phyloP scores from a whole-genome alignment of 1,139 yeast species.

The Hemisphaericaspora lyxosophila region DNA sequence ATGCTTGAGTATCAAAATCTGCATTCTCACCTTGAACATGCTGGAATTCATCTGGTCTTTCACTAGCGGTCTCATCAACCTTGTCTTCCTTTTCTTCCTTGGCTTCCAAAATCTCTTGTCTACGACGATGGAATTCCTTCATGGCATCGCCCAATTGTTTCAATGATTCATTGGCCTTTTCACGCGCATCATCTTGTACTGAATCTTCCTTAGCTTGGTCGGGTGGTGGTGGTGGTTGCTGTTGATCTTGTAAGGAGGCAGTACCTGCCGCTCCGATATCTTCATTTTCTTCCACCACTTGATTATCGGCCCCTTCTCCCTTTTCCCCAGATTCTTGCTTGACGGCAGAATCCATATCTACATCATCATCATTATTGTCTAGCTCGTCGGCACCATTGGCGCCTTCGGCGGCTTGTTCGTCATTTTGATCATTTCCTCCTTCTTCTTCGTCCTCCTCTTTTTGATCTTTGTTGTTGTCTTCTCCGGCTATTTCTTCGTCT shows the following conservation, averaged over 20 bases:
- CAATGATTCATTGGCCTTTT: slow-evolving; percentile 75
- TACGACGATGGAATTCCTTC: slow-evolving; percentile 88
- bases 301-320: slow-evolving; percentile 77
- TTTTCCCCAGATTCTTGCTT: slow-evolving; percentile 70
- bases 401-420: slow-evolving; percentile 29
- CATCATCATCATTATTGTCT: slow-evolving; percentile 54
- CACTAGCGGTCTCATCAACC: slow-evolving; percentile 51
- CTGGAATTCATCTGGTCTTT: slow-evolving; percentile 84
- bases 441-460: slow-evolving; percentile 20
- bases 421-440: slow-evolving; percentile 23
- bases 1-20: slow-evolving; percentile 79
- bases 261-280: slow-evolving; percentile 70
- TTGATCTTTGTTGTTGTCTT: slow-evolving; percentile 18
- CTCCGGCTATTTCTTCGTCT: slow-evolving; percentile 21
- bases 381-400: slow-evolving; percentile 41
- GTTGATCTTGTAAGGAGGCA: slow-evolving; percentile 49
- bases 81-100: slow-evolving; percentile 35
- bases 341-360: slow-evolving; percentile 65
- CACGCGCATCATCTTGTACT: slow-evolving; percentile 59
- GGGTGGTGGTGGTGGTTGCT: slow-evolving; percentile 27
- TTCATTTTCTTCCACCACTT: slow-evolving; percentile 63
- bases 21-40: slow-evolving; percentile 85
- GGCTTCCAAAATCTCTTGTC: slow-evolving; percentile 78
- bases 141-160: slow-evolving; percentile 87
- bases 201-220: slow-evolving; percentile 29